Percentiles rank a stretch among this genome's conserved stretches.
Conservation (phyloP, 768 basidiomycete genomes). For the Hydnomerulius pinastri region DNA sequence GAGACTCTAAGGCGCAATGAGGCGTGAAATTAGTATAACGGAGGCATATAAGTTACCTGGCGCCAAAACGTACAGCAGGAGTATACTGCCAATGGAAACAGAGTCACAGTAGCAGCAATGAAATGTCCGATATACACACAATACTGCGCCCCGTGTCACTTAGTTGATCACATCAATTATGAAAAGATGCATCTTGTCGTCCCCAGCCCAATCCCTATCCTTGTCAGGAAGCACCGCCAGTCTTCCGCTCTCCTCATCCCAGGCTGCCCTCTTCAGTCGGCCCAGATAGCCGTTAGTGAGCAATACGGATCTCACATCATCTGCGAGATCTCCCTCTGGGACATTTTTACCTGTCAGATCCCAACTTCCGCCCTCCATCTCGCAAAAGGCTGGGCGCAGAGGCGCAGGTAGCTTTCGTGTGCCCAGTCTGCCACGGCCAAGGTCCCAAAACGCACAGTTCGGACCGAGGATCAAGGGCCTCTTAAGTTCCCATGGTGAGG, state of each 20-base stretch:
- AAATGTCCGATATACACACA: not conserved
- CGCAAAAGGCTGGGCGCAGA: constrained; percentile 3
- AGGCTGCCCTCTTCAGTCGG: constrained; percentile 6
- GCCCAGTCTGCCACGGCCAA: constrained; percentile 6
- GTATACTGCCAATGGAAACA: no score
- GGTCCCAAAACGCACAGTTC: constrained; percentile 18
- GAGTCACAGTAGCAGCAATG: no score
- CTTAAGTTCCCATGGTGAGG: constrained; percentile 3
- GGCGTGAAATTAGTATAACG: no score
- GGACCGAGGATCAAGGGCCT: constrained; percentile 7
- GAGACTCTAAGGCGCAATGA: no score
- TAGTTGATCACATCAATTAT: not conserved
- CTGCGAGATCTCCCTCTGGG: constrained; percentile 1
- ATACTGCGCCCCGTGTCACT: not conserved
- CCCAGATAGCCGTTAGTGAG: not conserved
- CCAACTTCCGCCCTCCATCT: constrained; percentile 1
- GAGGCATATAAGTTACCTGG: no score
- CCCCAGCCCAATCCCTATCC: not conserved
- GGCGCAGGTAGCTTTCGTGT: constrained; percentile 7
- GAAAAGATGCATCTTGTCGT: not conserved
- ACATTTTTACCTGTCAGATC: constrained; percentile 5
- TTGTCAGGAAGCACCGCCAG: constrained; percentile 7
- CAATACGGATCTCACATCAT: not conserved
- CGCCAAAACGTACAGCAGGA: no score
- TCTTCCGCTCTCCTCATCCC: constrained; percentile 17